Base-by-base conservation (phyloP, 1,284 basidiomycete genomes). In the Peniophora sp. region DNA sequence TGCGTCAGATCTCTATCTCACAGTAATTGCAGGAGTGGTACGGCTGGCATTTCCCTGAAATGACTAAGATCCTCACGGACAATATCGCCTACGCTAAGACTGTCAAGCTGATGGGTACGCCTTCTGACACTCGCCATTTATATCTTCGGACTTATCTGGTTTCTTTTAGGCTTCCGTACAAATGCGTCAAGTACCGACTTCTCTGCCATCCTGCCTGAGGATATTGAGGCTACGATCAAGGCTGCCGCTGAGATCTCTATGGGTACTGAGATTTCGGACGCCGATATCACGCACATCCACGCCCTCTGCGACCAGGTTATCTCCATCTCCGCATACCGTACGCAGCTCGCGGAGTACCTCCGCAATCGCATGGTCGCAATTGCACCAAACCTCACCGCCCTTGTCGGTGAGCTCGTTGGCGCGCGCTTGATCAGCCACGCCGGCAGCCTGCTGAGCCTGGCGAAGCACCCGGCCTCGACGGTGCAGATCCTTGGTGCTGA, bases 1-100 rank as follows among this genome's bases (percentile, higher is more conserved):
- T 46, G 11, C 19, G 17, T 39, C 23, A 39, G 52, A 50, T 57
- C 19, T 38, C n/a, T 41, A 41, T 3, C 51, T 44, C 48, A 58
- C 25, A 48, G 53, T 45, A 50, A 54, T 14, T 53, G 53, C 58
- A 93, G 91, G 96, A 98, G 79, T 99, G 96, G 96, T 99, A 98
- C 65, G 96, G 96, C 22, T 99, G 96, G 96, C 96, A 99, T 75
- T 98, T 98, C 81, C 96, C 96, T 10, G 96, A 99, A 71, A 92
- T 99, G 89, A 91, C 88, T 61, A 98, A 98, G 75, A 97, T 99
- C 67, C 89, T 98, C 59, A 83, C 87, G 57, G 96, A 99, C 76
- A 99, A 97, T 71, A 74, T 96, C 51, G 94, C 95, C 22, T 99
- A 98, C 68, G 93, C 97, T 53, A 96, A 94, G 70, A 85, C 89